Percentiles rank a stretch among this genome's conserved stretches.
Evolutionary conservation across 2,329 filamentous ascomycete genomes (phyloP).

Genomic region (Setomelanomma holmii): DNA sequence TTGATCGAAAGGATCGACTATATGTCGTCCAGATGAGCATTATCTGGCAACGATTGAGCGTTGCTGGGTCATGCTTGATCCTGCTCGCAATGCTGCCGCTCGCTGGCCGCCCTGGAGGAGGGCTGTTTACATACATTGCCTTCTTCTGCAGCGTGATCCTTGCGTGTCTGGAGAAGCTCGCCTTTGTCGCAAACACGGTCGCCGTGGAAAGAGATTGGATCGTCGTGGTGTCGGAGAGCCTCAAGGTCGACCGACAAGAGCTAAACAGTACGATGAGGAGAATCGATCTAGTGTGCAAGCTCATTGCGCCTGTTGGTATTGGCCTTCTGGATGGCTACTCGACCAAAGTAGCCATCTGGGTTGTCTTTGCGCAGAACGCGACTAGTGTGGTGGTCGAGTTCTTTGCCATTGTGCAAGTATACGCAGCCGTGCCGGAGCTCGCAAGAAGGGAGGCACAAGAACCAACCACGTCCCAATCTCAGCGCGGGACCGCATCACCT

Average conservation of each 20-base stretch:
- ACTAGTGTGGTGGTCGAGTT: slow-evolving; percentile 61
- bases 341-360: slow-evolving; percentile 56
- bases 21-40: slow-evolving; percentile 51
- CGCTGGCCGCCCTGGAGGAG: slow-evolving; percentile 9
- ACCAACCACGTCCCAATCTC: no score
- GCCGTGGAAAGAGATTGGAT: slow-evolving; percentile 77
- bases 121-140: slow-evolving; percentile 31
- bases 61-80: slow-evolving; percentile 42
- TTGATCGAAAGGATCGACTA: slow-evolving; percentile 61
- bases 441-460: slow-evolving; percentile 16
- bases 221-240: slow-evolving; percentile 57
- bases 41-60: slow-evolving; percentile 44
- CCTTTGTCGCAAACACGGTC: slow-evolving; percentile 69
- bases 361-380: slow-evolving; percentile 59
- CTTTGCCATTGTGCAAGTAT: slow-evolving; percentile 58
- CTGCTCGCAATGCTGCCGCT: slow-evolving; percentile 25
- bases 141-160: slow-evolving; percentile 56
- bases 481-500: no score
- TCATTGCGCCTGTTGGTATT: slow-evolving; percentile 61
- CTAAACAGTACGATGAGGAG: slow-evolving; percentile 67
- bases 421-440: slow-evolving; percentile 41
- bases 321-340: slow-evolving; percentile 59
- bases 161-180: slow-evolving; percentile 73
- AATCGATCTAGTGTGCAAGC: slow-evolving; percentile 66
- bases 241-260: slow-evolving; percentile 39